Evolutionary conservation across 164 flowering plant species (phyloP), one percentile per base, ranked within the genome.

Genomic region (Macadamia tetraphylla): DNA sequence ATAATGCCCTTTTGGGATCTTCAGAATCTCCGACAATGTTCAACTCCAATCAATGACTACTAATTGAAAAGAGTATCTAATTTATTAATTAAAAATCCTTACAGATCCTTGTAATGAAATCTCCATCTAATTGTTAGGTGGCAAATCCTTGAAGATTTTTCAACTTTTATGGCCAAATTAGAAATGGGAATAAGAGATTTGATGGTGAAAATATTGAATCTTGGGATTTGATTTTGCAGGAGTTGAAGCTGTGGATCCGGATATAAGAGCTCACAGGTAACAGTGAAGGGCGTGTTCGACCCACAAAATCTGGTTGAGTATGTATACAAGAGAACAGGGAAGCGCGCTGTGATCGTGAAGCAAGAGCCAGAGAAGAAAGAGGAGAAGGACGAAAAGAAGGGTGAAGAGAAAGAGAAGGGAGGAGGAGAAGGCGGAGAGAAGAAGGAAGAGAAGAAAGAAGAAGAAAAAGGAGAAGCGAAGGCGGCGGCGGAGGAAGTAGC

Each of bases 241-340:
- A 6, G 96, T 90, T 52, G 84, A 92, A 65, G 73, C 74, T 12
- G 95, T 81, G 5, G 88, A 82, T n/a, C 82, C 96, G 57, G 93
- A 92, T 79, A 81, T 87, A 88, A 87, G 84, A 77, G 79, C 76
- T 87, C 92, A 3, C 74, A 83, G 73, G 98, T 90, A 48, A 81
- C 81, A 11, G 98, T 92, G 58, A 87, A 78, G 49, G 98, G 98
- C 7, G 81, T 77, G 15, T 84, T 92, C 66, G 91, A 87, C 6
- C 84, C 96, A 17, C 70, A 70, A 15, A 80, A 84, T 67, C 83
- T 92, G 3, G 88, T 83, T 6, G 92, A 88, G 11, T 85, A 88
- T 70, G 80, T 92, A 14, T 76, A 87, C 90, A 90, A 85, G 80
- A 74, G 90, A 62, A 87, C 95, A 0, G 88, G 93, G 0, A 92